Conservation (phyloP, 306 rosid genomes). For the Castanea crenata region DNA sequence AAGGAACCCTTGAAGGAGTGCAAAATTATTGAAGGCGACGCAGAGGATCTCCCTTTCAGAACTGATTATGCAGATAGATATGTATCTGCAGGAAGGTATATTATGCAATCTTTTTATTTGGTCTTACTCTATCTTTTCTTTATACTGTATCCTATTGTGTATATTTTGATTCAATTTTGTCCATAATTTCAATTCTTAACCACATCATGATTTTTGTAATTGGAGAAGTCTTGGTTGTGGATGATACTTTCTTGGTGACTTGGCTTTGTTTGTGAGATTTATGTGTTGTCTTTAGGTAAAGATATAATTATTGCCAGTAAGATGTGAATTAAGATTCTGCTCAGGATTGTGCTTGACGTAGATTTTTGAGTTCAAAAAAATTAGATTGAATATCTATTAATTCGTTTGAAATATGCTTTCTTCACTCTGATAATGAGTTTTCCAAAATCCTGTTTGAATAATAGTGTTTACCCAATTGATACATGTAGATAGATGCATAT, state of each 20-base stretch:
- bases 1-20: slow-evolving; percentile 84
- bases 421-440: background rate
- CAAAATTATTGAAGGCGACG: slow-evolving; percentile 87
- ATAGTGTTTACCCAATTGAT: background rate
- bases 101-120: slow-evolving; percentile 1
- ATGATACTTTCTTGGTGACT: background rate
- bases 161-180: background rate
- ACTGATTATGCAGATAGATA: slow-evolving; percentile 95
- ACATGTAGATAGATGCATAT: background rate
- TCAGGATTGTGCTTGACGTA: background rate
- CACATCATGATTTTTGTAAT: background rate
- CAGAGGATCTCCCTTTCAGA: slow-evolving; percentile 80
- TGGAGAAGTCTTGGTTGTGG: background rate
- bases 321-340: background rate
- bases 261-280: background rate
- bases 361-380: no score
- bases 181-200: background rate
- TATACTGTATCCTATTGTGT: background rate
- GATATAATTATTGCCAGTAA: background rate
- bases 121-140: background rate
- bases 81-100: slow-evolving; percentile 87
- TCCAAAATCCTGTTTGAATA: background rate
- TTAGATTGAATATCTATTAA: no score
- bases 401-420: no score
- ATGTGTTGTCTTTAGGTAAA: background rate